phyloP scores from a whole-genome alignment of 192 early-diverging fungal species.

The Backusella tarrabulga region DNA sequence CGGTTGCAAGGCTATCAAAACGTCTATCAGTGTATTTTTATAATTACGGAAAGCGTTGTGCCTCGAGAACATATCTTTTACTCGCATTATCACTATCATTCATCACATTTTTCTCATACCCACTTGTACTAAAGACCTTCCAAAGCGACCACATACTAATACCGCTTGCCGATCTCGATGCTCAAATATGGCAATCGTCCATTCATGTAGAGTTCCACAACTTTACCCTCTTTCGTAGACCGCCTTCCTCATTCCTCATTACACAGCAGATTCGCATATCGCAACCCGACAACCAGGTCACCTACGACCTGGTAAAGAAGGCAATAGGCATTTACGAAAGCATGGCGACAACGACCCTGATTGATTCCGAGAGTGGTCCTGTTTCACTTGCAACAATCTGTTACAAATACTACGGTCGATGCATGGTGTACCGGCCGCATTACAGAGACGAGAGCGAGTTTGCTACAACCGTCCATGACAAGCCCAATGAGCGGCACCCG shows the following conservation, averaged over 20 bases:
- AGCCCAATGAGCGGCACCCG: slow-evolving; percentile 13
- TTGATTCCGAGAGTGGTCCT: not conserved
- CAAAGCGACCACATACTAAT: not conserved
- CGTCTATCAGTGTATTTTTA: slow-evolving; percentile 21
- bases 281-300: slow-evolving; percentile 10
- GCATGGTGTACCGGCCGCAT: slow-evolving; percentile 54
- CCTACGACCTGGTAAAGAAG: slow-evolving; percentile 16
- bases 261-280: slow-evolving; percentile 23
- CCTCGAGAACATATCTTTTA: slow-evolving; percentile 15
- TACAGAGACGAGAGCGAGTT: slow-evolving; percentile 11
- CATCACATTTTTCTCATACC: slow-evolving; percentile 14
- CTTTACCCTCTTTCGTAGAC: not conserved
- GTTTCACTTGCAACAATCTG: slow-evolving; percentile 17
- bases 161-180: slow-evolving; percentile 7
- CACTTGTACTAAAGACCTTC: not conserved
- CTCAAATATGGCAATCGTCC: slow-evolving; percentile 23
- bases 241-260: not conserved
- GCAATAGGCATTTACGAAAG: slow-evolving; percentile 12
- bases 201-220: slow-evolving; percentile 12
- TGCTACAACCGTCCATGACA: not conserved
- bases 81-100: slow-evolving; percentile 12
- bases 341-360: not conserved
- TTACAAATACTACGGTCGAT: slow-evolving; percentile 27
- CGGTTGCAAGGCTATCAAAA: not conserved
- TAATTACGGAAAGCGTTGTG: slow-evolving; percentile 20